Evolutionary conservation across 305 asterid species (phyloP), one percentile per base, ranked within the genome.

Genomic region (Solanum hybrid): DNA sequence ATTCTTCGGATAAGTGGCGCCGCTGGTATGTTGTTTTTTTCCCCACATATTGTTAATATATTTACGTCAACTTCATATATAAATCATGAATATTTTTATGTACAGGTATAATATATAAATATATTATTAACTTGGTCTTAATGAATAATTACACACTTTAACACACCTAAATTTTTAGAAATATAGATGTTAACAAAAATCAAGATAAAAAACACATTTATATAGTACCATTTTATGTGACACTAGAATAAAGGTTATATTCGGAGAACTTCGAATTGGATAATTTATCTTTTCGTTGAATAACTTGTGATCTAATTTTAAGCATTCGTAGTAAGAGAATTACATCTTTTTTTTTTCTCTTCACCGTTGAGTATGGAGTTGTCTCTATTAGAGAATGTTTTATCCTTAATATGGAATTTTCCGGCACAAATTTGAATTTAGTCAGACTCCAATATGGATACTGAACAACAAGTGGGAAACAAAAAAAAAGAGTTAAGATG

Each of bases 331-430:
- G 1, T 9, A n/a, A n/a, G 76, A 68, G 76, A 10, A 68, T 10
- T 10, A 4, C 3, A 10, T 68, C 22, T 1, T 8, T 1, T 68
- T n/a, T 68, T 68, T n/a, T 8, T n/a, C 14, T 57, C 24, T 57
- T 57, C 4, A 17, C 4, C 10, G 3, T 14, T 15, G 65, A 1
- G 22, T 51, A 51, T 0, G 7, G 22, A 51, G 8, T 51, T 5
- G 22, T 0, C 22, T 51, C 8, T 41, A 41, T 41, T 41, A 41
- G 6, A 41, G 2, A 41, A 41, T 12, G 17, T 4, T 45, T 4
- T 45, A 14, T 14, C 0, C 3, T 45, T 45, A 14, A 14, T 14
- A 1, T 45, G 3, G 0, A 5, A 14, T 5, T 14, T 5, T 14
- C 0, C 3, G 0, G 1, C 22, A 0, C 0, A 45, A 45, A 45